Percentiles rank a stretch among this genome's conserved stretches.
phyloP scores from a whole-genome alignment of 2,329 filamentous ascomycete genomes.

The Domatiomyces globalis region DNA sequence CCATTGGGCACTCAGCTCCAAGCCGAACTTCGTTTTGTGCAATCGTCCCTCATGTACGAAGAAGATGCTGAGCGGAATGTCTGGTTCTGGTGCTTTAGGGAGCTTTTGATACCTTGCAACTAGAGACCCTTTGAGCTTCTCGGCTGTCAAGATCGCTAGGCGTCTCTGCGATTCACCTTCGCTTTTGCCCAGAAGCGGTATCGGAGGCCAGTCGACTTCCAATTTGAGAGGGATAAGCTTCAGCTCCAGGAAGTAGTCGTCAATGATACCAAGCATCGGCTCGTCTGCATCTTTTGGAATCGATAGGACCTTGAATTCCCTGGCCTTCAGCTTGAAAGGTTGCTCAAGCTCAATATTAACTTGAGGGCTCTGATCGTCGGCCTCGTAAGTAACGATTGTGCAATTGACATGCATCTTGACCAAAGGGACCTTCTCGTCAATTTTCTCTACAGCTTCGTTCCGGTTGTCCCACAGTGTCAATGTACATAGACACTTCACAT shows the following conservation, averaged over 20 bases:
- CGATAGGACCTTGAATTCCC: constrained; percentile 10
- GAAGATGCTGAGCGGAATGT: constrained; percentile 15
- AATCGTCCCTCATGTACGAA: constrained; percentile 13
- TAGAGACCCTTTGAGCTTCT: constrained; percentile 13
- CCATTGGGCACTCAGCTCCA: constrained; percentile 15
- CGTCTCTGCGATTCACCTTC: constrained; percentile 9
- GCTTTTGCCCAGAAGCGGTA: constrained; percentile 16
- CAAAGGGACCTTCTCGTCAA: neutral
- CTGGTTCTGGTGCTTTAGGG: constrained; percentile 10
- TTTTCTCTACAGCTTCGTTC: constrained; percentile 3
- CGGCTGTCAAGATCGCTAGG: constrained; percentile 3
- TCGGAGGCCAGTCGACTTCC: constrained; percentile 14
- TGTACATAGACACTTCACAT: constrained; percentile 11
- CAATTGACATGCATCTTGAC: neutral
- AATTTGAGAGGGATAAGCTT: constrained; percentile 15
- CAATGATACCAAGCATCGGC: constrained; percentile 5
- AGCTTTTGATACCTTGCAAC: constrained; percentile 15
- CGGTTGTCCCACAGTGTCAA: constrained; percentile 18
- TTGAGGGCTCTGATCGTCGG: constrained; percentile 7
- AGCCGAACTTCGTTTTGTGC: constrained; percentile 17
- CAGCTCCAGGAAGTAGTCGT: constrained; percentile 19
- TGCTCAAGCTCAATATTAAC: constrained; percentile 14
- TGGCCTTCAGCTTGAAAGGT: constrained; percentile 13
- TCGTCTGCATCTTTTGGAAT: constrained; percentile 1
- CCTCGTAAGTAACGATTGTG: constrained; percentile 3